Percentiles rank a stretch among this genome's conserved stretches.
These are phyloP conservation scores for Punctularia strigosozonata DNA, from an alignment of 768 basidiomycete species.

Conservation along the genomic window DNA sequence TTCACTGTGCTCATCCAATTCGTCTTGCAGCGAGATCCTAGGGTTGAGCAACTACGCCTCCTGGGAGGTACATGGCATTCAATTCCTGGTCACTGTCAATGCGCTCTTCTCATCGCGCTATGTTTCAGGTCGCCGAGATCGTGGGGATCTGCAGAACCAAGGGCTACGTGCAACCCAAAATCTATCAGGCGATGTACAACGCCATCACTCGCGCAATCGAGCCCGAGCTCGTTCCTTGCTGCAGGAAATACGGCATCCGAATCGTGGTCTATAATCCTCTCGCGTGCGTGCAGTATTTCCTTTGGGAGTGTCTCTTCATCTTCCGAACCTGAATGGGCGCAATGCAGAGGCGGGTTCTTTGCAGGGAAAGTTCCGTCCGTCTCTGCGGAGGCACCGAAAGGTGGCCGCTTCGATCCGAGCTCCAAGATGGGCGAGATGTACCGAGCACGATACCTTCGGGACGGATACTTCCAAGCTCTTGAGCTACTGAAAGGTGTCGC, in stretches of 20 bases:
- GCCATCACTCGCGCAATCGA: slow-evolving; percentile 36
- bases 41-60: slow-evolving; percentile 49
- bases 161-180: slow-evolving; percentile 41
- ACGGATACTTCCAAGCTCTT: slow-evolving; percentile 31
- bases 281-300: slow-evolving; percentile 19
- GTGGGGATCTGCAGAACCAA: slow-evolving; percentile 44
- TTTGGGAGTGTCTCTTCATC: not conserved
- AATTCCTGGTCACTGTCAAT: not conserved
- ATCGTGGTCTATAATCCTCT: slow-evolving; percentile 48
- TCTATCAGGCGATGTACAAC: slow-evolving; percentile 46
- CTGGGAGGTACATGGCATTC: slow-evolving; percentile 34
- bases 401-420: slow-evolving; percentile 29
- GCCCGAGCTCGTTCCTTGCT: slow-evolving; percentile 40
- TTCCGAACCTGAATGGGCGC: not conserved
- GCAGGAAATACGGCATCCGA: slow-evolving; percentile 43
- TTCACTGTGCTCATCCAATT: not conserved
- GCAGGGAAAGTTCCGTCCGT: slow-evolving; percentile 36
- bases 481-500: slow-evolving; percentile 26
- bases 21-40: slow-evolving; percentile 33
- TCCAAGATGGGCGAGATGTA: slow-evolving; percentile 30
- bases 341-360: slow-evolving; percentile 38
- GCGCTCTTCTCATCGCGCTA: not conserved
- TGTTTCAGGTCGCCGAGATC: slow-evolving; percentile 40
- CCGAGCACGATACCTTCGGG: slow-evolving; percentile 30
- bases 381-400: slow-evolving; percentile 19